These are phyloP conservation scores for Neobulgaria alba DNA, from an alignment of 2,329 filamentous ascomycete genomes.

Conservation along the genomic window DNA sequence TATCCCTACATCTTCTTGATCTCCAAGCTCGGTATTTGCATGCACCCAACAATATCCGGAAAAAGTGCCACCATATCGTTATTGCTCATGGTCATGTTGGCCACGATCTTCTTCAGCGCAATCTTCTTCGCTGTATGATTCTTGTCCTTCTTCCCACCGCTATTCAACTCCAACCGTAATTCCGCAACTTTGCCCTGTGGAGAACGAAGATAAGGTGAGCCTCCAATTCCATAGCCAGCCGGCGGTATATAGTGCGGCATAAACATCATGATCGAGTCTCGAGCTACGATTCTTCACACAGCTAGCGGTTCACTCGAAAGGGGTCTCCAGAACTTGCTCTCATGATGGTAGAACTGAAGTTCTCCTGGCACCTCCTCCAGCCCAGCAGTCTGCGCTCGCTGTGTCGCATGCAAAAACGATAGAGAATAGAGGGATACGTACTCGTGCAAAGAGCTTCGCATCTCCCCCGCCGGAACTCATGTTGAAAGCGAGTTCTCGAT, in stretches of 20 bases:
- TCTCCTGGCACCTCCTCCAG: too few species aligned
- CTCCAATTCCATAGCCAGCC: conserved; percentile 15
- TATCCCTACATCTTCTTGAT: conserved; percentile 94
- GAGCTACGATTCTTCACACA: background rate
- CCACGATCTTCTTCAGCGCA: conserved; percentile 97
- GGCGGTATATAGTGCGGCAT: conserved; percentile 25
- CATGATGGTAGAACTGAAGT: background rate
- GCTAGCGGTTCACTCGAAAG: background rate
- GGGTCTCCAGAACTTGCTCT: background rate
- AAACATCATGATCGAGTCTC: conserved; percentile 23
- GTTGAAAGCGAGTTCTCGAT: conserved; percentile 11
- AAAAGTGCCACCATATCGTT: conserved; percentile 99
- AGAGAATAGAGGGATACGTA: conserved; percentile 41
- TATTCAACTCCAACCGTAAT: conserved; percentile 87
- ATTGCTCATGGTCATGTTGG: conserved; percentile 99
- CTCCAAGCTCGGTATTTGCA: conserved; percentile 88
- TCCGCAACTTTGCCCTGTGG: conserved; percentile 97
- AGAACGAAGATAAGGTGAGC: conserved; percentile 30
- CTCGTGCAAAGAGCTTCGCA: conserved; percentile 98
- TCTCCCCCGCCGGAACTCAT: conserved; percentile 63
- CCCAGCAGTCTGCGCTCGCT: background rate
- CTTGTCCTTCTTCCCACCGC: conserved; percentile 96
- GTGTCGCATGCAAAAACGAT: conserved; percentile 1
- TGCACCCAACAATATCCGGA: conserved; percentile 89
- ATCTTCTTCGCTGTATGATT: conserved; percentile 94